A percentile compares a stretch with the other conserved stretches of the same genome.
These are phyloP conservation scores for Rhynchosporium secalis DNA, from an alignment of 2,329 filamentous ascomycete genomes.

Conservation along the genomic window DNA sequence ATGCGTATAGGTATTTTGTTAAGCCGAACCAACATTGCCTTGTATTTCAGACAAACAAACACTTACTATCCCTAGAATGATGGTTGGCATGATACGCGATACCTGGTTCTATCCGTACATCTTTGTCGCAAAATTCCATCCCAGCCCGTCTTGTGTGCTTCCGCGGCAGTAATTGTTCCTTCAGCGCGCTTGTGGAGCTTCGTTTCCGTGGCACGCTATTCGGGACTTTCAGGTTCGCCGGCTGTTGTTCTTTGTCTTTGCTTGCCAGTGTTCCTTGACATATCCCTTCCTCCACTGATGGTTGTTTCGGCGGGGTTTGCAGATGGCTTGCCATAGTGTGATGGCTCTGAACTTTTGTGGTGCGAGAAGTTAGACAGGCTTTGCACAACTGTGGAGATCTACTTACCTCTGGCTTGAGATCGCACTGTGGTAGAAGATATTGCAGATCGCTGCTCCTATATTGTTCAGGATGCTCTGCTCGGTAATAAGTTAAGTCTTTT, in stretches of 20 bases:
- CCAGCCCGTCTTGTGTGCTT: neutral
- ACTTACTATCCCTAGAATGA: too few relatives aligned
- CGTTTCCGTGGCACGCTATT: neutral
- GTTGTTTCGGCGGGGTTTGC: neutral
- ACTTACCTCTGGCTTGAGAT: too few relatives aligned
- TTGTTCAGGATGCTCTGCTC: neutral
- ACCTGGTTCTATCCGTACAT: too few relatives aligned
- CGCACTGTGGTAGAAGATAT: too few relatives aligned
- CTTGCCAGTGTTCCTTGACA: neutral
- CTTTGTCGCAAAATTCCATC: neutral
- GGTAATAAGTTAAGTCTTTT: neutral
- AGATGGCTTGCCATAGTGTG: neutral
- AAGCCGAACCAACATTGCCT: too few relatives aligned
- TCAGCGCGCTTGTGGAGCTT: neutral
- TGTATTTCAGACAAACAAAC: too few relatives aligned
- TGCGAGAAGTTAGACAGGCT: too few relatives aligned
- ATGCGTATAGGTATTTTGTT: too few relatives aligned
- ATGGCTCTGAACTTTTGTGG: too few relatives aligned
- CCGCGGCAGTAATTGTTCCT: neutral
- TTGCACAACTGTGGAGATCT: too few relatives aligned
- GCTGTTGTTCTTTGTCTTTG: neutral
- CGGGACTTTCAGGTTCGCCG: neutral
- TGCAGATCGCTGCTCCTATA: too few relatives aligned
- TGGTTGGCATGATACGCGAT: too few relatives aligned
- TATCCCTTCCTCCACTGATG: neutral